These are phyloP conservation scores for Crithidia brevicula DNA, from an alignment of 208 protist species.

Conservation along the genomic window DNA sequence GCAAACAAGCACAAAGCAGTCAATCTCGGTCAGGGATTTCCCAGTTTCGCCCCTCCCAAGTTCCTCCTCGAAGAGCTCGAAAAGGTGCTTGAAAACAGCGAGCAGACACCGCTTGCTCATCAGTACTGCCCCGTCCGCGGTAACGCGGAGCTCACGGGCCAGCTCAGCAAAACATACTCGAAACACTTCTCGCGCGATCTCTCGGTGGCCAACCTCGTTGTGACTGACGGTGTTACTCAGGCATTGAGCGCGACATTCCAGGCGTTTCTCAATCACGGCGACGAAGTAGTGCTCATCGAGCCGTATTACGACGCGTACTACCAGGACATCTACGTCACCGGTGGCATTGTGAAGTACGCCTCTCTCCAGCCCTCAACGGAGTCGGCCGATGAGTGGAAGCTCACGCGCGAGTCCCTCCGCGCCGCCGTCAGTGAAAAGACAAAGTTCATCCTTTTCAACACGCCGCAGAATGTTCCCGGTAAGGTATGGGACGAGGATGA, in stretches of 20 bases:
- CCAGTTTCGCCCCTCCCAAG: slow-evolving; percentile 73
- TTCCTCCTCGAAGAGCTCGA: slow-evolving; percentile 76
- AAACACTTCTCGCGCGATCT: slow-evolving; percentile 56
- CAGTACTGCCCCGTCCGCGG: slow-evolving; percentile 88
- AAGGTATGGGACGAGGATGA: slow-evolving; percentile 72
- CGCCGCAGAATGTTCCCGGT: slow-evolving; percentile 93
- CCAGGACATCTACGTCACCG: slow-evolving; percentile 65
- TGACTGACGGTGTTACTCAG: slow-evolving; percentile 88
- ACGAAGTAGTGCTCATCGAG: slow-evolving; percentile 94
- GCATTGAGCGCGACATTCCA: slow-evolving; percentile 79
- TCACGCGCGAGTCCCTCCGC: slow-evolving; percentile 63
- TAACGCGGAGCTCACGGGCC: slow-evolving; percentile 66
- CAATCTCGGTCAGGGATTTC: slow-evolving; percentile 94
- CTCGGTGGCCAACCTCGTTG: slow-evolving; percentile 57
- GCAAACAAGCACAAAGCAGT: slow-evolving; percentile 84
- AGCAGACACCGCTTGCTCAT: slow-evolving; percentile 45
- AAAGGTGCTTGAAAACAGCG: slow-evolving; percentile 42
- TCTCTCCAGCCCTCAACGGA: slow-evolving; percentile 57
- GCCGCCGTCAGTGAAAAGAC: slow-evolving; percentile 73
- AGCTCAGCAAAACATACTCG: slow-evolving; percentile 69
- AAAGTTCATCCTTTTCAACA: slow-evolving; percentile 92
- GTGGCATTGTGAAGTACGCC: slow-evolving; percentile 76
- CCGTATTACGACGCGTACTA: slow-evolving; percentile 94
- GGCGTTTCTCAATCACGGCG: slow-evolving; percentile 85
- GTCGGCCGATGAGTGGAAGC: slow-evolving; percentile 53